These are phyloP conservation scores for Rhizoclosmatium hyalinum DNA, from an alignment of 371 early-diverging fungal species.

Conservation along the genomic window DNA sequence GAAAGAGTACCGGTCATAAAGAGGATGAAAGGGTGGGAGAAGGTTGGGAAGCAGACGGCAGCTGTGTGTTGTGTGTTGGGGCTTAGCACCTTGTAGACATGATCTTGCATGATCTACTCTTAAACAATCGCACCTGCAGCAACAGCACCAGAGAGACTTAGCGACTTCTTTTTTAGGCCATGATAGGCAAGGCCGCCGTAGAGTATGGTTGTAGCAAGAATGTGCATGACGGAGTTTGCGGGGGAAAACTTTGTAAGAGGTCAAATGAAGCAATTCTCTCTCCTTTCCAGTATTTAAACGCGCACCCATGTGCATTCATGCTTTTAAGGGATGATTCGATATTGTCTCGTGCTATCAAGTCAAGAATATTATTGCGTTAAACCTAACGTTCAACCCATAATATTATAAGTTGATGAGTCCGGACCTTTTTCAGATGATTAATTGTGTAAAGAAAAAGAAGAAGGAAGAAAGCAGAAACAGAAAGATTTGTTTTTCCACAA, in stretches of 20 bases:
- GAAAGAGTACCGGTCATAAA: slow-evolving; percentile 46
- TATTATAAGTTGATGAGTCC: too few relatives aligned
- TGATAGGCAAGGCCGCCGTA: slow-evolving; percentile 60
- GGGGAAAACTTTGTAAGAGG: background rate
- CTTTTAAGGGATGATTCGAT: too few relatives aligned
- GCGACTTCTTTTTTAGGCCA: slow-evolving; percentile 70
- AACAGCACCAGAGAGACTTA: slow-evolving; percentile 72
- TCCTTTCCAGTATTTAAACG: too few relatives aligned
- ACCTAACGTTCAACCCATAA: too few relatives aligned
- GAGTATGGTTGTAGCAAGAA: slow-evolving; percentile 37
- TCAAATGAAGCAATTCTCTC: background rate
- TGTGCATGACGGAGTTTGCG: slow-evolving; percentile 24
- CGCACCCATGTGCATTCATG: too few relatives aligned
- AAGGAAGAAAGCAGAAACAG: background rate
- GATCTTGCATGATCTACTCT: background rate
- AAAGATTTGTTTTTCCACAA: background rate
- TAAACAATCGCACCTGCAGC: slow-evolving; percentile 59
- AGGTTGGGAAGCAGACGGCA: slow-evolving; percentile 29
- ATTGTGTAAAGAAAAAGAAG: too few relatives aligned
- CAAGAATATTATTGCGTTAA: too few relatives aligned
- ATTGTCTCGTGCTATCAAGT: too few relatives aligned
- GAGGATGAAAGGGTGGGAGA: slow-evolving; percentile 17
- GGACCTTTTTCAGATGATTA: too few relatives aligned
- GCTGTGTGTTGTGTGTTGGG: background rate
- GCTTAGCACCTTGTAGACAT: background rate